Evolutionary conservation across 2,329 filamentous ascomycete genomes (phyloP), one percentile per base, ranked within the genome.

Genomic region (Diplodia corticola): DNA sequence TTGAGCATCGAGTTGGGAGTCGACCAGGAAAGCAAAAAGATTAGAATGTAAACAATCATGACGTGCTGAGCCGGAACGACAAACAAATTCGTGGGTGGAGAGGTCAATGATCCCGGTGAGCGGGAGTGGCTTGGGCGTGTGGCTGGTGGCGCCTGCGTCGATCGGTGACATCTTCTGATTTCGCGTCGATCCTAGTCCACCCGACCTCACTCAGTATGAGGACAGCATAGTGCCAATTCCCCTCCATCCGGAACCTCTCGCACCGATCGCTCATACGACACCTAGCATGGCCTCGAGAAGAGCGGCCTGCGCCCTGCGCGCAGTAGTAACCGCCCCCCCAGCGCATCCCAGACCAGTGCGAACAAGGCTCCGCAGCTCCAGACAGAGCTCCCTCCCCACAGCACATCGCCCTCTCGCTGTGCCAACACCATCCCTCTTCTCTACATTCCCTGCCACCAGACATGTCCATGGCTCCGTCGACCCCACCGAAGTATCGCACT

Each of bases 401-500:
- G n/a, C 37, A 30, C 37, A 22, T 26, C 37, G 24, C 15, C 24
- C 37, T 28, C 37, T 30, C 37, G 37, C 55, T 4, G 20, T 5
- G 13, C 15, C 37, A 5, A 6, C 37, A 28, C 4, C 12, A 12
- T 46, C 54, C 13, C 61, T 37, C 30, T 64, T 57, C 63, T 65
- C 63, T 13, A 33, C 64, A 10, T 53, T 55, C 6, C 7, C 44
- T 12, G 40, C 33, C 9, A 4, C 54, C 9, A 50, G 15, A 35
- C 35, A 66, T 61, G 64, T 48, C 30, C 55, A 66, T 4, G 30
- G 74, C 33, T 77, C 77, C 22, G 75, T 99, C 79, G 96, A 96
- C 73, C 86, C 91, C 63, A 87, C 89, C 70, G 94, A 99, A 82
- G 88, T 99, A 70, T 91, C 91, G 20, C 95, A 99, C 82, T 99